Evolutionary conservation across 2,329 filamentous ascomycete species (phyloP), one percentile per base, ranked within the genome.

Genomic region (Lecanicillium sp.): DNA sequence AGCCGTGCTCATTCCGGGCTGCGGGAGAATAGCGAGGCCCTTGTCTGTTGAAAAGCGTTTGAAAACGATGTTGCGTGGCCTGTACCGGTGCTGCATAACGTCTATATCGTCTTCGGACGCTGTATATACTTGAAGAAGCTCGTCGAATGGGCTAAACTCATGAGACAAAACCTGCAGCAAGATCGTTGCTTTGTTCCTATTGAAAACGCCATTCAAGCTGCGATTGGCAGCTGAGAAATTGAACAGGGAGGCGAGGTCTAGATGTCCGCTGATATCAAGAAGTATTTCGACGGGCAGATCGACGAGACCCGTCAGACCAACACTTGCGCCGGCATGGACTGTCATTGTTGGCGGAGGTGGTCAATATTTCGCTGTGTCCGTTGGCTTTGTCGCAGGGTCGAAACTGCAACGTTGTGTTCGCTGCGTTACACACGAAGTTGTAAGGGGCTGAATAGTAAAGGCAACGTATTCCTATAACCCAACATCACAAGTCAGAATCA

Each of bases 51-150:
- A 44, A 37, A 53, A 61, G 9, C 60, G 58, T 39, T 58, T 58
- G 35, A 66, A 65, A 18, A 65, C 42, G 13, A 70, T 44, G 29
- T 47, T 55, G 11, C 64, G 63, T 17, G 62, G 56, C 27, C 58
- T 52, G 49, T 66, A 68, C 2, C 54, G 51, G 3, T 56, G 55
- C 15, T 53, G 54, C 1, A 50, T 47, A 4, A 46, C 43, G 9
- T 48, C 38, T 9, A 65, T 44, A 38, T 70, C 65, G 3, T 53
- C 52, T 8, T 53, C 48, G 3, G 61, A 59, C 15, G 67, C 63
- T 9, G 64, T 70, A 39, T 67, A 62, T 14, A 71, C 49, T 41
- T 67, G 65, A 14, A 75, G 56, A 9, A 76, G 56, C 13, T 63
- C 62, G 14, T 67, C 58, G 25, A 71, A 57, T 2, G 58, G 72